phyloP scores from a whole-genome alignment of 805 yeast species.

The Zygoascus biomembranicola region DNA sequence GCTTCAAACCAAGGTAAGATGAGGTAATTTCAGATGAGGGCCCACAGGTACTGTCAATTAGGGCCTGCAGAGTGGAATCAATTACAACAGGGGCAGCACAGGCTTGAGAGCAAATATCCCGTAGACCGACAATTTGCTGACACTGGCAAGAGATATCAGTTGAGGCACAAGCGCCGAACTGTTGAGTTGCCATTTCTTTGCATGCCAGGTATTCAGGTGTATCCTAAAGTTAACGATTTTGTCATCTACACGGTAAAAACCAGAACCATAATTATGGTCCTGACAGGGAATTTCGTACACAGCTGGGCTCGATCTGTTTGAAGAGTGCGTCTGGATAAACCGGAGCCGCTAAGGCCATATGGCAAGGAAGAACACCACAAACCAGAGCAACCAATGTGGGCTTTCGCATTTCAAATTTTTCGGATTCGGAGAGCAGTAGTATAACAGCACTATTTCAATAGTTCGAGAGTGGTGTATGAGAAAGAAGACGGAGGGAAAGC shows the following conservation, averaged over 20 bases:
- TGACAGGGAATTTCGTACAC: not conserved
- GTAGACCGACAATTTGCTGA: slow-evolving; percentile 8
- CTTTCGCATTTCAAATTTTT: not conserved
- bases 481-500: too few relatives aligned
- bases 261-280: not conserved
- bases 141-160: slow-evolving; percentile 16
- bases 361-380: not conserved
- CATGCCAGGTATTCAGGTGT: slow-evolving; percentile 13
- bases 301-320: not conserved
- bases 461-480: too few relatives aligned
- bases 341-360: not conserved
- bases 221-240: not conserved
- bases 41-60: slow-evolving; percentile 4
- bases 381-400: not conserved
- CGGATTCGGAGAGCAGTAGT: not conserved
- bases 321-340: not conserved
- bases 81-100: slow-evolving; percentile 3
- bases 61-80: not conserved
- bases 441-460: too few relatives aligned
- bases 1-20: slow-evolving; percentile 4
- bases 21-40: slow-evolving; percentile 1
- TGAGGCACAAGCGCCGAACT: slow-evolving; percentile 10
- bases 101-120: slow-evolving; percentile 11
- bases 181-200: slow-evolving; percentile 10
- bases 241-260: not conserved